Evolutionary conservation across 805 yeast species (phyloP), one percentile per base, ranked within the genome.

Genomic region (Jamesozyma piceae): DNA sequence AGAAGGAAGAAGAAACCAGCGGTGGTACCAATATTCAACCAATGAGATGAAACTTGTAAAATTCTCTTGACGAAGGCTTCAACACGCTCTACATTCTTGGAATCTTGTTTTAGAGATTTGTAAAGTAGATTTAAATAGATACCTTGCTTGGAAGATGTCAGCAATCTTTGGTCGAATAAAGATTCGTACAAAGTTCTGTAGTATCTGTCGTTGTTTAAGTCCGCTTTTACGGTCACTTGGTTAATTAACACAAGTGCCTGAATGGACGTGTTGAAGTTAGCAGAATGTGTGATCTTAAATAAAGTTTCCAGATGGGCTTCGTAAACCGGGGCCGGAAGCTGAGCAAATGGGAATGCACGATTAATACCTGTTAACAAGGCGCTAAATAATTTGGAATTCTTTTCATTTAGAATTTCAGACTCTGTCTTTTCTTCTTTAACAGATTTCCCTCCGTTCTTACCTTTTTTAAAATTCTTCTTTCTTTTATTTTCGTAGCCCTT

Each of bases 281-380:
- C 78, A 15, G 95, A 82, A 62, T 90, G 97, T 4, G 97, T 89
- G 60, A 90, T 90, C 55, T 77, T 78, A 72, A 82, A 92, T 43
- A 92, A 67, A 0, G 95, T 81, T 57, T 86, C 82, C 57, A 90
- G 69, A 65, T 92, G 97, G 47, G 74, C 69, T 49, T 78, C 76
- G 57, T 81, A 86, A 5, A 76, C 74, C 24, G 81, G 79, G 31
- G 78, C 73, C 15, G 87, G 80, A 42, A 92, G 68, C 49, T 78
- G 73, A 2, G 95, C 79, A 60, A 85, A 92, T 43, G 97, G 97
- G 72, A 86, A 90, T 0, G 97, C 89, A 66, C 98, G 83, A 62
- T 92, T 92, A 45, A 92, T 75, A 52, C 98, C 98, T 1, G 98
- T 87, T 50, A 92, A 74, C 43, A 92, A 73, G 14, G 96, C 96